phyloP scores from a whole-genome alignment of 176 grass and related monocot species.

The Eragrostis nindensis region DNA sequence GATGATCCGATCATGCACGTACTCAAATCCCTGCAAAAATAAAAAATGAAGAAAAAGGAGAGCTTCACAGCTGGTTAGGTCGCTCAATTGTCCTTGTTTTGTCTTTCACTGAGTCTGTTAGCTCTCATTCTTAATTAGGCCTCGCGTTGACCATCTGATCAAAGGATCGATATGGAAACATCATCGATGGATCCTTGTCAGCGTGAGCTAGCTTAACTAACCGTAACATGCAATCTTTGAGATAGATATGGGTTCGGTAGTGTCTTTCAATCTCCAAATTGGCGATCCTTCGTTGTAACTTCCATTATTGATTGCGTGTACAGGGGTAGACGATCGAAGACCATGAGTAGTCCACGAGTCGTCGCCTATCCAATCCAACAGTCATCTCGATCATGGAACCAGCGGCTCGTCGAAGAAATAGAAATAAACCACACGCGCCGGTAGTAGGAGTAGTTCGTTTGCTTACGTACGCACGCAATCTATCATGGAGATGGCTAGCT shows the following conservation, averaged over 20 bases:
- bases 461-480: conserved; percentile 1
- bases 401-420: too few relatives aligned
- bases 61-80: background rate
- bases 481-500: background rate
- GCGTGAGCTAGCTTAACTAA: background rate
- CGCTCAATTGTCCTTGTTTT: background rate
- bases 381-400: background rate
- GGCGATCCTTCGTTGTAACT: background rate
- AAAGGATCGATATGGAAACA: background rate
- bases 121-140: background rate
- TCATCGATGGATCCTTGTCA: background rate
- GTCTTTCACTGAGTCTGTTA: background rate
- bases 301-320: background rate
- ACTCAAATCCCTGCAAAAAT: background rate
- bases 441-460: background rate
- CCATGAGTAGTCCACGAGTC: background rate
- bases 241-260: background rate
- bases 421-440: background rate
- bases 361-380: background rate
- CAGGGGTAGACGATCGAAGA: background rate
- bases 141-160: background rate
- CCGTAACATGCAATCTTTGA: background rate
- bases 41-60: background rate
- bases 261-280: background rate
- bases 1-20: background rate